Percentiles rank a stretch among this genome's conserved stretches.
Evolutionary conservation across 331 rosid species (phyloP).

Genomic region (Pyracantha coccinea): DNA sequence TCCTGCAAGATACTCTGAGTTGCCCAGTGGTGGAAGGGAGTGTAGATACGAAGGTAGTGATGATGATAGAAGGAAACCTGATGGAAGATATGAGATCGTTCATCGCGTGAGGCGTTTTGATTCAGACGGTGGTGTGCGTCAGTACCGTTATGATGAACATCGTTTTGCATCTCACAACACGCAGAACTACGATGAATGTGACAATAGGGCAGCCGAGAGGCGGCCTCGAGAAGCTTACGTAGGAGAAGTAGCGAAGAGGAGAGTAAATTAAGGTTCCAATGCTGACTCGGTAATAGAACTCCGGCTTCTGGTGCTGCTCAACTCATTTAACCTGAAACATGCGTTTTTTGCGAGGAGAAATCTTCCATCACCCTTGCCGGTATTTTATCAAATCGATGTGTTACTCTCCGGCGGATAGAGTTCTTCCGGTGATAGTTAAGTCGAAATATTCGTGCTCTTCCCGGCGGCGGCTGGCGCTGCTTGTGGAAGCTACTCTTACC

Average conservation of each 20-base stretch:
- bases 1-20: constrained; percentile 16
- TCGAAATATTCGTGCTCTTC: constrained; percentile 6
- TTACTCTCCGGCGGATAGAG: constrained; percentile 3
- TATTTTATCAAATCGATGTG: not conserved
- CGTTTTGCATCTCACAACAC: constrained; percentile 16
- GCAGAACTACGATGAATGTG: constrained; percentile 7
- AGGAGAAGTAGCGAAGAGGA: constrained; percentile 9
- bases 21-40: constrained; percentile 10
- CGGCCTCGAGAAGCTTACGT: constrained; percentile 12
- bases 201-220: constrained; percentile 7
- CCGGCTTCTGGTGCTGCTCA: not conserved
- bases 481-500: constrained; percentile 19
- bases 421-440: not conserved
- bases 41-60: constrained; percentile 19
- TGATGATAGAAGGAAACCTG: constrained; percentile 23
- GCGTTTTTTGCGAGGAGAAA: not conserved
- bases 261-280: constrained; percentile 5
- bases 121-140: constrained; percentile 16
- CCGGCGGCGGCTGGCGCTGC: constrained; percentile 12
- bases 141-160: constrained; percentile 16
- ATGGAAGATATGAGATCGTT: constrained; percentile 10
- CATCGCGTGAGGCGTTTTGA: constrained; percentile 18
- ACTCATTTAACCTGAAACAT: not conserved
- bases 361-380: not conserved
- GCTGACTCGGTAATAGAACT: not conserved